Evolutionary conservation across 129 eudicot species (phyloP).

Genomic region (Helichrysum umbraculigerum): DNA sequence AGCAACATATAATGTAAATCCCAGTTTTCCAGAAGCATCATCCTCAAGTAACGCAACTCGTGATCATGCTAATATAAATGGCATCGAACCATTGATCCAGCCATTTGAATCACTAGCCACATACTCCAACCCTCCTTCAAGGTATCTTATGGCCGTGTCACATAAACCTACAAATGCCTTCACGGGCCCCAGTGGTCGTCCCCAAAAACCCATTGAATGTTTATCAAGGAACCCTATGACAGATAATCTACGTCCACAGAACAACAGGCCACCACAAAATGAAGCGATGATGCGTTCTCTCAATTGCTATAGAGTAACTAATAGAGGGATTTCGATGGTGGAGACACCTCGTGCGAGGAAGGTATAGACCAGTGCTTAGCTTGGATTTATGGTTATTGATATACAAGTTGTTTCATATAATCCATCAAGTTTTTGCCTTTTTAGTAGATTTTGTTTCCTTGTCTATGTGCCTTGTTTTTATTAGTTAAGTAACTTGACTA

Average conservation of each 20-base stretch:
- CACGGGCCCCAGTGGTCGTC: conserved; percentile 41
- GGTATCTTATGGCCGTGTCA: conserved; percentile 78
- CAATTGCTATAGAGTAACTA: no score
- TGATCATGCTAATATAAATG: conserved; percentile 25
- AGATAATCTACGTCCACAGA: conserved; percentile 57
- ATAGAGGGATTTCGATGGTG: no score
- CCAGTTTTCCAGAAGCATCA: conserved; percentile 36
- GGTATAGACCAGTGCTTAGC: no score
- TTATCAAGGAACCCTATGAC: conserved; percentile 63
- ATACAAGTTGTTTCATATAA: no score
- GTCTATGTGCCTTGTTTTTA: no score
- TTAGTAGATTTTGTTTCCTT: no score
- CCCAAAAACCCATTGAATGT: conserved; percentile 40
- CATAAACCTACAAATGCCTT: conserved; percentile 50
- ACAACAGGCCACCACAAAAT: conserved; percentile 20
- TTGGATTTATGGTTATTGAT: no score
- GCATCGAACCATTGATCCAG: conserved; percentile 47
- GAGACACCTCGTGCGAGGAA: no score
- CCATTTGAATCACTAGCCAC: conserved; percentile 52
- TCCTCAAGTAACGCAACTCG: conserved; percentile 19
- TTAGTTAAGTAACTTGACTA: no score
- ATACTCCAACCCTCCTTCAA: conserved; percentile 61
- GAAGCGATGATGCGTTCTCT: no score
- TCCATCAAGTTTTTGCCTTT: no score
- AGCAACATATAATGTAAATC: conserved; percentile 31